Evolutionary conservation across 352 stramenopile species (phyloP).

Genomic region (Phytophthora macrochlamydospora): DNA sequence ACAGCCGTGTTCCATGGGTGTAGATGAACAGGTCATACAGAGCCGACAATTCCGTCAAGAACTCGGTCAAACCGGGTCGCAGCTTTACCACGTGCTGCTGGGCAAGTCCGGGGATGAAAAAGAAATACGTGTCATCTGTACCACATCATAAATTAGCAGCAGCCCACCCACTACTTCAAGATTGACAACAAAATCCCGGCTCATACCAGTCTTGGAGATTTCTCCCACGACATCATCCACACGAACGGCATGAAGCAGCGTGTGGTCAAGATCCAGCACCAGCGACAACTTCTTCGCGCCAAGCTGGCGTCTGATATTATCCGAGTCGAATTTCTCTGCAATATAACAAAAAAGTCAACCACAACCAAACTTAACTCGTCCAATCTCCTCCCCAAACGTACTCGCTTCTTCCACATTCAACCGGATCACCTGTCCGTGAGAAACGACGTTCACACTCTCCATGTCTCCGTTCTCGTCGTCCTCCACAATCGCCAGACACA

Average conservation of each 20-base stretch:
- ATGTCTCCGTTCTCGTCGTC: constrained; percentile 72
- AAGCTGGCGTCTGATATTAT: constrained; percentile 89
- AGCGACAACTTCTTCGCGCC: constrained; percentile 92
- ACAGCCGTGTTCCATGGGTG: constrained; percentile 93
- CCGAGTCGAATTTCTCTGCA: constrained; percentile 86
- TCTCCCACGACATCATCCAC: constrained; percentile 68
- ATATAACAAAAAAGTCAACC: constrained; percentile 6
- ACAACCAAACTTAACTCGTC: constrained; percentile 9
- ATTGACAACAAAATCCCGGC: not conserved
- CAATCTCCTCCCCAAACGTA: constrained; percentile 67
- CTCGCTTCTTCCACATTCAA: constrained; percentile 97
- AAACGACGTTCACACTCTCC: constrained; percentile 82
- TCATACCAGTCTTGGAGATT: constrained; percentile 57
- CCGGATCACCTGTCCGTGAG: constrained; percentile 91
- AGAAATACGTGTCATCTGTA: constrained; percentile 80
- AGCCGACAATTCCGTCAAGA: constrained; percentile 82
- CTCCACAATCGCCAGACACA: constrained; percentile 77
- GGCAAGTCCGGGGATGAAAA: constrained; percentile 72
- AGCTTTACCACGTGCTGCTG: constrained; percentile 94
- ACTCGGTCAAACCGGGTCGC: constrained; percentile 88
- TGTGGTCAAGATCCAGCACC: constrained; percentile 98
- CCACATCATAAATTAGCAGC: not conserved
- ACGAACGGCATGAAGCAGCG: constrained; percentile 93
- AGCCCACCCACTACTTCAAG: not conserved
- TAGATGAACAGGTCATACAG: constrained; percentile 96